Evolutionary conservation across 441 rosid species (phyloP).

Genomic region (Adansonia gregorii): DNA sequence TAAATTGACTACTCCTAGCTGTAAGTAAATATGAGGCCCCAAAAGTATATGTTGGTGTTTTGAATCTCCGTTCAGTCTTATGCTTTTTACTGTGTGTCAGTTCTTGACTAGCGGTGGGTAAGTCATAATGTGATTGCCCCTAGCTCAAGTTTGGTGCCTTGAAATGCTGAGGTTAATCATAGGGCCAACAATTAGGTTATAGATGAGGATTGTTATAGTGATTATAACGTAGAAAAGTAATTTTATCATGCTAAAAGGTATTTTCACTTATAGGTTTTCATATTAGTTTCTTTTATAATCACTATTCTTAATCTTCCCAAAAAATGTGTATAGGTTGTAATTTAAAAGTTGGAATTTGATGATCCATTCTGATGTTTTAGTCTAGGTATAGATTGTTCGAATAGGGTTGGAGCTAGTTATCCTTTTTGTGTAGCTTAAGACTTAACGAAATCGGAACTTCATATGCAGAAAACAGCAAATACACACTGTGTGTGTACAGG

Average conservation of each 20-base stretch:
- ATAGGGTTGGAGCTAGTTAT: neutral
- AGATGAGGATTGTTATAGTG: neutral
- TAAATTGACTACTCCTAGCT: constrained; percentile 42
- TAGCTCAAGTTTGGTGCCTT: neutral
- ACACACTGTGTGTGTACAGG: neutral
- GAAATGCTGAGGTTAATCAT: neutral
- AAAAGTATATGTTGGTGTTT: neutral
- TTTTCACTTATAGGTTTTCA: too few relatives aligned
- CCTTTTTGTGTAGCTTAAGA: neutral
- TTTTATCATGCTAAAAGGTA: neutral
- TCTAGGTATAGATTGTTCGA: neutral
- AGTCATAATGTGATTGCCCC: neutral
- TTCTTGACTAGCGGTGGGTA: neutral
- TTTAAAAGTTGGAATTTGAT: neutral
- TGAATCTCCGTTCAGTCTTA: neutral
- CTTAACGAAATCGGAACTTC: neutral
- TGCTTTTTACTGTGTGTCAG: neutral
- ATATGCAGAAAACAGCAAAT: neutral
- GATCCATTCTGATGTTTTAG: neutral
- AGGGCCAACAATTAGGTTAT: neutral
- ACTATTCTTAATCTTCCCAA: neutral
- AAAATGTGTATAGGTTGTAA: neutral
- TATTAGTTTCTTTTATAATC: neutral
- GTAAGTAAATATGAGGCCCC: constrained; percentile 26
- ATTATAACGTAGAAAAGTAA: neutral